These are phyloP conservation scores for Lentinus tigrinus DNA, from an alignment of 768 basidiomycete genomes.

Conservation along the genomic window DNA sequence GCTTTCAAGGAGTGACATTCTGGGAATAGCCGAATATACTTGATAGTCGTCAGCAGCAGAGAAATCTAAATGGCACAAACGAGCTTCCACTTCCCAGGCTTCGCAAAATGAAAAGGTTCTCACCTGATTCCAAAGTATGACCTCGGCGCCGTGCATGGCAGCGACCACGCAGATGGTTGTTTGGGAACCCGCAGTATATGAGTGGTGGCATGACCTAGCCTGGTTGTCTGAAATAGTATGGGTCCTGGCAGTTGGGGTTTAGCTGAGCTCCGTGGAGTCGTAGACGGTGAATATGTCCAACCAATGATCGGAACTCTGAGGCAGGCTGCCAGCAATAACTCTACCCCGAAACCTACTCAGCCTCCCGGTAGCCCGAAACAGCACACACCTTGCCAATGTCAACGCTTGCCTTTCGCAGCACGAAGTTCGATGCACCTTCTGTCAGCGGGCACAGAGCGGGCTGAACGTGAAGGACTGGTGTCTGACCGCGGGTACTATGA, in stretches of 20 bases:
- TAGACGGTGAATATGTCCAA: not conserved
- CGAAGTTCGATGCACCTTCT: not conserved
- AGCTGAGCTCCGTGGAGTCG: not conserved
- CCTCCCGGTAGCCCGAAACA: not conserved
- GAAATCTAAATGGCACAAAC: not conserved
- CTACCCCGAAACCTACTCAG: not conserved
- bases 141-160: not conserved
- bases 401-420: not conserved
- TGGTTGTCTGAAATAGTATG: not conserved
- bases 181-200: not conserved
- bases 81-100: not conserved
- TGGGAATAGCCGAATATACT: not conserved
- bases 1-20: not conserved
- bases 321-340: not conserved
- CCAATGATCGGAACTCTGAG: not conserved
- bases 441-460: not conserved
- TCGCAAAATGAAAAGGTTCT: not conserved
- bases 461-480: not conserved
- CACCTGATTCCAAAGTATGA: slow-evolving; percentile 3
- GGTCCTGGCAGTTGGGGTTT: not conserved
- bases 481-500: no score
- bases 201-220: not conserved
- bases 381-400: not conserved
- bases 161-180: not conserved
- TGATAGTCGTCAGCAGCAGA: not conserved